Percentiles rank a stretch among this genome's conserved stretches.
These are phyloP conservation scores for Haplosporangium sp. DNA, from an alignment of 371 early-diverging fungal genomes.

Conservation along the genomic window DNA sequence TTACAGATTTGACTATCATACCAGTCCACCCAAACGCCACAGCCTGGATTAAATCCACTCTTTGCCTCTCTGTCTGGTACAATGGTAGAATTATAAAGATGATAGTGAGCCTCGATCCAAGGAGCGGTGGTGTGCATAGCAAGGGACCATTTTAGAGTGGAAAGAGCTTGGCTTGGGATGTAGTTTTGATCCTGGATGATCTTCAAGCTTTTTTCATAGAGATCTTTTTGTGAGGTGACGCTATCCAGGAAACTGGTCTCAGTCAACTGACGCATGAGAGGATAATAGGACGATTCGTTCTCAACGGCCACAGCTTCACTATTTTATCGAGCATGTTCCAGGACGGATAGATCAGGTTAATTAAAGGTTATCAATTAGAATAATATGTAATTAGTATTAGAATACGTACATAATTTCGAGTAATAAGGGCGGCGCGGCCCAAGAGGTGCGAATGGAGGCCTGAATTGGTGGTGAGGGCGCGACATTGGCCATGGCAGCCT, in stretches of 20 bases:
- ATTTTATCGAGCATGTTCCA: slow-evolving; percentile 13
- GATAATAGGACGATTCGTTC: slow-evolving; percentile 71
- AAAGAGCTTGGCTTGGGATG: slow-evolving; percentile 45
- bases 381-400: background rate
- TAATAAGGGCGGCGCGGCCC: slow-evolving; percentile 67
- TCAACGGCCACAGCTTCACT: slow-evolving; percentile 74
- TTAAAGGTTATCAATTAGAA: background rate
- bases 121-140: slow-evolving; percentile 81
- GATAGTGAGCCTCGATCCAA: slow-evolving; percentile 82
- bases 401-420: slow-evolving; percentile 72
- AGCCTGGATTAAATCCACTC: slow-evolving; percentile 62
- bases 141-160: slow-evolving; percentile 67
- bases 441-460: slow-evolving; percentile 65
- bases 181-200: slow-evolving; percentile 56
- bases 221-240: slow-evolving; percentile 50
- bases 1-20: slow-evolving; percentile 74
- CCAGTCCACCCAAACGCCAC: slow-evolving; percentile 80
- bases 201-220: slow-evolving; percentile 61
- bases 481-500: slow-evolving; percentile 25
- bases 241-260: slow-evolving; percentile 24
- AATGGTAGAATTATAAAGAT: slow-evolving; percentile 77
- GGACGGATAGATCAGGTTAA: too few species aligned
- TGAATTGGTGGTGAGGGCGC: slow-evolving; percentile 65
- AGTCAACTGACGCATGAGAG: slow-evolving; percentile 66
- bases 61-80: slow-evolving; percentile 54